Base-by-base conservation (phyloP, 2,329 filamentous ascomycete genomes). In the Diaporthe ilicicola region DNA sequence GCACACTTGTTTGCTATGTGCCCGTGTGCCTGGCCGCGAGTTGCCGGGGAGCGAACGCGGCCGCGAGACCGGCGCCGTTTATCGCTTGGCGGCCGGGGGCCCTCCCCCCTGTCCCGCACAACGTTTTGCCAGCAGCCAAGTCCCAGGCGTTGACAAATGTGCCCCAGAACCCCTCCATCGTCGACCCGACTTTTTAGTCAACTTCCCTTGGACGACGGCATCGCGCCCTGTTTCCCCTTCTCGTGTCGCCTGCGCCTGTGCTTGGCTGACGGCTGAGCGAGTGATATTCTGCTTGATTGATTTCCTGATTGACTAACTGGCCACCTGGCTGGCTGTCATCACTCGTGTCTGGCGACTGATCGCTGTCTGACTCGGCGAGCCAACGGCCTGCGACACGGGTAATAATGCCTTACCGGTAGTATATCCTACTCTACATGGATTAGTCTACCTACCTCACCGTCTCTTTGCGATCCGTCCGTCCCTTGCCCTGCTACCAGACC, bases 161-260 rank as follows among this genome's bases (percentile, higher is more conserved):
- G 24, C 39, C 37, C 37, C 7, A n/a, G 12, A 22, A 12, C 39
- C 39, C 39, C 37, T 61, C 56, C 24, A n/a, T 61, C 39, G 55
- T 13, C 55, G 55, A 29, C 55, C 55, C 56, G 46, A 61, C 56
- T 61, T 61, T 61, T 61, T 61, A 61, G 56, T 61, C 56, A 61
- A 46, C 37, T 29, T n/a, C 13, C 13, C 44, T 34, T 22, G 13
- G 29, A 24, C 61, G 34, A 51, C 32, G 27, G 39, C 48, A 17
- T 48, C 42, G 29, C 9, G n/a, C n/a, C 34, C 34, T 56, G 34
- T 56, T 56, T 44, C 27, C 22, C 48, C n/a, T 42, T 8, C 24
- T 54, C 44, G 48, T 66, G 12, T 67, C 42, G 50, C 44, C 44
- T 48, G 51, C 51, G 34, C 27, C 37, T 46, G 55, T 67, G 19